These are phyloP conservation scores for Westerdykella ornata DNA, from an alignment of 2,329 filamentous ascomycete genomes.

Conservation along the genomic window DNA sequence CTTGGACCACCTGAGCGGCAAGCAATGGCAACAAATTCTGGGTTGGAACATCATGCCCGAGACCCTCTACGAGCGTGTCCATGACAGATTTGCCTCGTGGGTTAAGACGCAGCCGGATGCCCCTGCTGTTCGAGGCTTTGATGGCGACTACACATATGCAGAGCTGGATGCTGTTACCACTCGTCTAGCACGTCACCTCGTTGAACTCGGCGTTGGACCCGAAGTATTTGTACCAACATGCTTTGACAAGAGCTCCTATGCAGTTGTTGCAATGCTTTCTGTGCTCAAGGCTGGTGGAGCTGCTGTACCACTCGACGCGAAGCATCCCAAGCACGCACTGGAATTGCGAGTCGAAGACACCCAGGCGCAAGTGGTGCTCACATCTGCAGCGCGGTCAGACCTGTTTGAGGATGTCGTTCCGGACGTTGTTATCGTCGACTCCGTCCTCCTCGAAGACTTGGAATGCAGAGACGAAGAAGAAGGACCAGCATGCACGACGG, in stretches of 20 bases:
- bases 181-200: conserved; percentile 25
- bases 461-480: conserved; percentile 4
- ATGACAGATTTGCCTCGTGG: conserved; percentile 23
- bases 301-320: conserved; percentile 33
- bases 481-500: conserved; percentile 14
- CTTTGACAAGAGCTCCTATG: conserved; percentile 36
- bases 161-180: conserved; percentile 23
- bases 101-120: conserved; percentile 21
- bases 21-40: conserved; percentile 26
- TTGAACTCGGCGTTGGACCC: conserved; percentile 25
- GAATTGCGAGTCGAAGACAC: conserved; percentile 38
- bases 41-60: conserved; percentile 30
- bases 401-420: conserved; percentile 39
- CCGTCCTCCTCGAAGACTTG: conserved; percentile 32
- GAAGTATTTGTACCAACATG: conserved; percentile 33
- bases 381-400: conserved; percentile 33
- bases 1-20: conserved; percentile 37
- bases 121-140: conserved; percentile 28
- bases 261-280: conserved; percentile 34
- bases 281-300: conserved; percentile 37
- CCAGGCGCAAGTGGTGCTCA: conserved; percentile 37
- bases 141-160: conserved; percentile 29
- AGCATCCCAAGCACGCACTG: conserved; percentile 30
- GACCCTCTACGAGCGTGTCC: conserved; percentile 27
- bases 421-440: conserved; percentile 32